Base-by-base conservation (phyloP, 2,329 filamentous ascomycete species). In the Penicillium italicum region DNA sequence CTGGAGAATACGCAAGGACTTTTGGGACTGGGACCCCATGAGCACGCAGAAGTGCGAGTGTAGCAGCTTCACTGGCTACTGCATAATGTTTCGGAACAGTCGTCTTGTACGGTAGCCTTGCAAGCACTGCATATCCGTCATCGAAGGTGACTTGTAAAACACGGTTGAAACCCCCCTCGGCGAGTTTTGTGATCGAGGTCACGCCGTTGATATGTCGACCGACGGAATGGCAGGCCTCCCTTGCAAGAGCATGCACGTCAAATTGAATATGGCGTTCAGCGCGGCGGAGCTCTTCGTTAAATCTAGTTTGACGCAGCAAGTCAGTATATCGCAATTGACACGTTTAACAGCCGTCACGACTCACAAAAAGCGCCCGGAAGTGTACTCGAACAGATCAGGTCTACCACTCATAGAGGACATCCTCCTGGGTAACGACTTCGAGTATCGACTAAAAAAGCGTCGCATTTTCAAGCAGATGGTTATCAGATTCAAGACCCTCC, bases 41-140 rank as follows among this genome's bases (percentile, higher is more conserved):
- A 1, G 59, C 61, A 22, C 59, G 64, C 24, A 76, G 62, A 49
- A 71, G 66, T 8, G 67, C 63, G 30, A 76, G 67, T 7, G 69
- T 76, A 12, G 74, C 73, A 36, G 68, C 73, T 55, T 76, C 71
- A 61, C 73, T 76, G 34, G 71, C 72, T 7, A 70, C 62, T 18
- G 69, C 65, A 33, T 66, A 55, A n/a, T 54, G 58, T 53, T 66
- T 63, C 14, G 70, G 72, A 12, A 66, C 57, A 26, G 71, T 70
- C 1, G 60, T 60, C 0, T 59, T 64, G 57, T 71, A 75, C 1
- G 71, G 73, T 12, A 75, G 57, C 22, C 69, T 67, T 12, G 67
- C 72, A 48, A 75, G 53, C 20, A 72, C 59, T 36, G 58, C 52
- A 30, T 59, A 62, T 9, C 66, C 65, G 56, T 75, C 69, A 24